Percentiles rank a stretch among this genome's conserved stretches.
These are phyloP conservation scores for Tuber melanosporum DNA, from an alignment of 495 filamentous ascomycete species.

Conservation along the genomic window DNA sequence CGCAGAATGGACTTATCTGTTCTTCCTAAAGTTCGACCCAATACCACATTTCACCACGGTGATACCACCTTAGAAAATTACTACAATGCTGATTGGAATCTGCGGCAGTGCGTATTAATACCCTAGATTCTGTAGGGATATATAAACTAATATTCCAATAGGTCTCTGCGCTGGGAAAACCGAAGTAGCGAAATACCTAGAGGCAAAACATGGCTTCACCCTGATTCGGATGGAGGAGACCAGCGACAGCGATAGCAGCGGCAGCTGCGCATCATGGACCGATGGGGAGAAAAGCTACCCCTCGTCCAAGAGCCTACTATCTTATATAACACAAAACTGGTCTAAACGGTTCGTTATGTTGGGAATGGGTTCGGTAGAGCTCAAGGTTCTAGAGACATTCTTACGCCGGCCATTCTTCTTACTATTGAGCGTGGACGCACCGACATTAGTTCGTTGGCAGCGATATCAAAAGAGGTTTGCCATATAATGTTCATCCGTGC, in stretches of 20 bases:
- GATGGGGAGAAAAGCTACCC: conserved; percentile 34
- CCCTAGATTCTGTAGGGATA: conserved; percentile 10
- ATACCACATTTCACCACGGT: conserved; percentile 4
- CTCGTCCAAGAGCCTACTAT: conserved; percentile 53
- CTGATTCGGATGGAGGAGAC: conserved; percentile 47
- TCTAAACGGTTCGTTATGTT: conserved; percentile 74
- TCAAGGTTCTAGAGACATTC: conserved; percentile 62
- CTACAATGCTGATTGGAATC: conserved; percentile 78
- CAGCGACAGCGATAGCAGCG: conserved; percentile 27
- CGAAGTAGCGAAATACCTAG: conserved; percentile 75
- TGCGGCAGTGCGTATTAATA: conserved; percentile 64
- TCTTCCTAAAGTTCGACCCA: background rate
- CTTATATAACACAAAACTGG: conserved; percentile 83
- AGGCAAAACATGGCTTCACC: conserved; percentile 67
- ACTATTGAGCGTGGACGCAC: conserved; percentile 84
- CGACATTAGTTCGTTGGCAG: conserved; percentile 72
- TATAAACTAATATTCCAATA: conserved; percentile 45
- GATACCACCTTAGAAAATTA: background rate
- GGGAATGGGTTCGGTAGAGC: conserved; percentile 58
- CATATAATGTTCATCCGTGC: background rate
- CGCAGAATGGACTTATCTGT: background rate
- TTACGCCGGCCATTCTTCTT: conserved; percentile 82
- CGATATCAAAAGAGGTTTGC: conserved; percentile 56
- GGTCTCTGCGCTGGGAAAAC: conserved; percentile 87
- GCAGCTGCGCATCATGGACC: conserved; percentile 16